Conservation (phyloP, 495 filamentous ascomycete genomes). For the Pseudotulostoma volvatum region DNA sequence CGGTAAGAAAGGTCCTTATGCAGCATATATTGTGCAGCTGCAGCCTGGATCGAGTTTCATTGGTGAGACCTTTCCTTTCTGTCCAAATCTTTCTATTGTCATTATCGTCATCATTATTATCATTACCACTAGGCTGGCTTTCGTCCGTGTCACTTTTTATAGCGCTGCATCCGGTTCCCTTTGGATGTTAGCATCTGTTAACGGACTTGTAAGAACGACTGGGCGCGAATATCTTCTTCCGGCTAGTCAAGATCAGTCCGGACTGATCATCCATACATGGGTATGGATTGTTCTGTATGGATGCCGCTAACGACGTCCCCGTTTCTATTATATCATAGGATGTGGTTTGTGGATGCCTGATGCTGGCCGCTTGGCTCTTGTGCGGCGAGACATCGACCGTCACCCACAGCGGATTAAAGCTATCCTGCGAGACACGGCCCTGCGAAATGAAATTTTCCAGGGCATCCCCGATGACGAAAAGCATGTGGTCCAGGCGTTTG, state of each 20-base stretch:
- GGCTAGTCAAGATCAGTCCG: no score
- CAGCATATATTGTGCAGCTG: conserved; percentile 63
- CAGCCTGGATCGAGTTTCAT: conserved; percentile 43
- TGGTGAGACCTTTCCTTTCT: conserved; percentile 27
- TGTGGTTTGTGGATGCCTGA: conserved; percentile 71
- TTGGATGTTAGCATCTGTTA: no score
- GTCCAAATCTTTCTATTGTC: not conserved
- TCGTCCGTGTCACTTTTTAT: no score
- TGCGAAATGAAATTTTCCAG: conserved; percentile 49
- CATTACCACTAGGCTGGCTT: no score
- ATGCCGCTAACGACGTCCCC: no score
- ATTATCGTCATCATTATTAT: no score
- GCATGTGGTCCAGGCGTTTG: conserved; percentile 51
- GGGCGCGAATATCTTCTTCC: no score
- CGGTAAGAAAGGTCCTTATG: conserved; percentile 72
- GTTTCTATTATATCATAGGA: no score
- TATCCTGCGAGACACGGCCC: conserved; percentile 37
- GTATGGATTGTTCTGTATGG: no score
- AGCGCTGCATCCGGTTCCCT: no score
- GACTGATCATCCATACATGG: no score
- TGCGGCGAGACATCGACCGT: conserved; percentile 60
- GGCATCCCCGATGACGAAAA: conserved; percentile 37
- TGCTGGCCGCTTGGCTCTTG: conserved; percentile 35
- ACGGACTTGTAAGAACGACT: no score
- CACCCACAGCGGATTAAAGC: conserved; percentile 47